Conservation (phyloP, 2,329 filamentous ascomycete species). For the Scolecobasidium constrictum region DNA sequence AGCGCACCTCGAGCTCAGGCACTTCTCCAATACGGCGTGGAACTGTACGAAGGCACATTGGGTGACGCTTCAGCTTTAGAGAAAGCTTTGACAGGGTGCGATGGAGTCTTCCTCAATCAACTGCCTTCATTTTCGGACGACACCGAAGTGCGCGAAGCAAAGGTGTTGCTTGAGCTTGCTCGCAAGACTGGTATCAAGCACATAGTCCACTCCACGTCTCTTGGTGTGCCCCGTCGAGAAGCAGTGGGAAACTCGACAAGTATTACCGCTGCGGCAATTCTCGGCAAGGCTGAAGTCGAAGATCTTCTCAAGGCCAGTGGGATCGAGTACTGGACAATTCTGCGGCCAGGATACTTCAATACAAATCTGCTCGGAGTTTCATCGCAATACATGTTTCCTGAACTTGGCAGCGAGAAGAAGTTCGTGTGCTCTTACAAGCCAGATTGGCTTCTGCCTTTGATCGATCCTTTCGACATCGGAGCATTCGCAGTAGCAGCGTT, state of each 20-base stretch:
- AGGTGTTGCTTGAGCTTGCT: conserved; percentile 18
- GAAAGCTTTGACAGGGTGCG: conserved; percentile 21
- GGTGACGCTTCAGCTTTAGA: conserved; percentile 19
- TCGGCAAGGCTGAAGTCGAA: conserved; percentile 34
- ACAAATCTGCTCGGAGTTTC: conserved; percentile 37
- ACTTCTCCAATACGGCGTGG: conserved; percentile 20
- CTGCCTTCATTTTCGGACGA: conserved; percentile 16
- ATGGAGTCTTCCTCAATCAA: conserved; percentile 17
- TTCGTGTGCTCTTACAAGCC: conserved; percentile 26
- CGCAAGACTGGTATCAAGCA: conserved; percentile 21
- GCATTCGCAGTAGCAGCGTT: conserved; percentile 34
- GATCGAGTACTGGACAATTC: conserved; percentile 32
- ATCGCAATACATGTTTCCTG: conserved; percentile 27
- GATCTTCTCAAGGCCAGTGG: conserved; percentile 8
- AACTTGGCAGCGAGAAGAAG: conserved; percentile 26
- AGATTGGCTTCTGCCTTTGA: conserved; percentile 29
- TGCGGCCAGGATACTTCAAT: conserved; percentile 43
- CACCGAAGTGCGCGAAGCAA: conserved; percentile 14
- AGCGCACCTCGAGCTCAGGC: conserved; percentile 17
- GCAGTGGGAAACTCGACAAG: conserved; percentile 12
- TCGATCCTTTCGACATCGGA: conserved; percentile 39
- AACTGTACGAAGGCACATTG: conserved; percentile 21
- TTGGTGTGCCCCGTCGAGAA: conserved; percentile 10
- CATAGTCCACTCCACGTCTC: conserved; percentile 18
- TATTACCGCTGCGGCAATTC: conserved; percentile 15